Evolutionary conservation across 129 eudicot species (phyloP).

Genomic region (Ambrosia trifida): DNA sequence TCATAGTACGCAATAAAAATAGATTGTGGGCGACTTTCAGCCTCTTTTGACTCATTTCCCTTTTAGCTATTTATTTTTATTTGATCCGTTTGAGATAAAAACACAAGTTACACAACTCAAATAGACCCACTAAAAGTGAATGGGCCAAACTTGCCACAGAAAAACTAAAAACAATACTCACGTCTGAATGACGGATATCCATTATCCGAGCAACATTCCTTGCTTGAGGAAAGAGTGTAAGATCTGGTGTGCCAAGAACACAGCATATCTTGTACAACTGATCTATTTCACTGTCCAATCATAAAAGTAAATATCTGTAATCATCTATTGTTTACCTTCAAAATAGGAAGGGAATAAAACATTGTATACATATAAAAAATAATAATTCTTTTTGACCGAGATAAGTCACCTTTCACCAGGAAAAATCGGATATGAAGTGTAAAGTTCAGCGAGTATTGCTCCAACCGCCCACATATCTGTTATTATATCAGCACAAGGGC

Average conservation of each 20-base stretch:
- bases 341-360: background rate
- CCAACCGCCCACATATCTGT: conserved; percentile 99
- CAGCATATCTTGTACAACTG: conserved; percentile 88
- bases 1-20: background rate
- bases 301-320: conserved; percentile 16
- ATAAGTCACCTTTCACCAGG: conserved; percentile 82
- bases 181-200: conserved; percentile 55
- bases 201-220: conserved; percentile 56
- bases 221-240: conserved; percentile 70
- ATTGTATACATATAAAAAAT: background rate
- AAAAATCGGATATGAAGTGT: conserved; percentile 79
- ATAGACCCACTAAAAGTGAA: conserved; percentile 1
- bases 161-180: conserved; percentile 36
- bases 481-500: background rate
- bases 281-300: conserved; percentile 86
- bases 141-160: background rate
- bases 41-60: background rate
- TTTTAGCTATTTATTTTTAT: background rate
- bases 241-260: conserved; percentile 84
- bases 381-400: background rate
- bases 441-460: conserved; percentile 91
- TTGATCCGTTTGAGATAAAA: background rate
- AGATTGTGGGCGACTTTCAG: background rate
- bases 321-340: conserved; percentile 4
- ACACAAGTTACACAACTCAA: background rate